These are phyloP conservation scores for Jaapia argillacea DNA, from an alignment of 768 basidiomycete genomes.

Conservation along the genomic window DNA sequence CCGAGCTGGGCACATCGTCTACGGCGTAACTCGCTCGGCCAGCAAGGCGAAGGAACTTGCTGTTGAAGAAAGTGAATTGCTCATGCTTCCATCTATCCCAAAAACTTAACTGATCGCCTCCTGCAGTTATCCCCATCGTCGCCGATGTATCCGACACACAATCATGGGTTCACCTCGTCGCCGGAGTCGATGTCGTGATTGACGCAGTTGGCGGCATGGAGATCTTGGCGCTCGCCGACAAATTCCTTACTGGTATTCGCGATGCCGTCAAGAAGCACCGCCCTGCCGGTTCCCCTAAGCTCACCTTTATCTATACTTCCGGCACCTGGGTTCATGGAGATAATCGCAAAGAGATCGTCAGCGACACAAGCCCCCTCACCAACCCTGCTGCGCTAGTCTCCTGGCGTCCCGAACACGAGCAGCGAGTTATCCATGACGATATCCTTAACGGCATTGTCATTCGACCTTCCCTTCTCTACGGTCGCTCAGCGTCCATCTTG, in stretches of 20 bases:
- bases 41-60: conserved; percentile 23
- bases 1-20: conserved; percentile 35
- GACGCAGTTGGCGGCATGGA: conserved; percentile 18
- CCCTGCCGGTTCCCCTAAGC: conserved; percentile 17
- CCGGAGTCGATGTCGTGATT: conserved; percentile 24
- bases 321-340: conserved; percentile 37
- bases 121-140: conserved; percentile 27
- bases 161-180: conserved; percentile 17
- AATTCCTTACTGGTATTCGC: no score
- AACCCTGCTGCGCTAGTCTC: conserved; percentile 16
- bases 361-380: conserved; percentile 24
- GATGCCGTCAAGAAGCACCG: conserved; percentile 17
- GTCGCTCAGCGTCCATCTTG: conserved; percentile 27
- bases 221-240: conserved; percentile 11
- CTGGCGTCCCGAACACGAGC: conserved; percentile 26
- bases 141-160: conserved; percentile 15
- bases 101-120: not conserved
- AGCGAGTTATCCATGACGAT: conserved; percentile 17
- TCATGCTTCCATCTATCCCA: not conserved
- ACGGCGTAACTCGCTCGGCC: conserved; percentile 30
- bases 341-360: conserved; percentile 19
- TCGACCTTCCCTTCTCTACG: conserved; percentile 33
- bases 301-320: conserved; percentile 34
- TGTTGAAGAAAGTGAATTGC: conserved; percentile 28
- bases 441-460: conserved; percentile 34